Percentiles rank a stretch among this genome's conserved stretches.
phyloP scores from a whole-genome alignment of 345 rosid species.

The Eucalyptus polyanthemos region DNA sequence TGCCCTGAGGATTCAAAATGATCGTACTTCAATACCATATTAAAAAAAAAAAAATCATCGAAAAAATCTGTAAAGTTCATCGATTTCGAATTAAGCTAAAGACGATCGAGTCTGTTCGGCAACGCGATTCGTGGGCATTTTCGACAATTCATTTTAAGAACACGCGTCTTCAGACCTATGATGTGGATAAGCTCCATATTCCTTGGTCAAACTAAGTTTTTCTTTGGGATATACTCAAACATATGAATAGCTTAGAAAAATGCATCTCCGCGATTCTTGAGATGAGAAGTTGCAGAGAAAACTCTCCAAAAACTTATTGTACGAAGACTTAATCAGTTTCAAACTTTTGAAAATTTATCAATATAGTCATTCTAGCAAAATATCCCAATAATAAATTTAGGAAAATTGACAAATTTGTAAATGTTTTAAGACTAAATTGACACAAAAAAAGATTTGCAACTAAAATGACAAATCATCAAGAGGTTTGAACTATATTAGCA shows the following conservation, averaged over 20 bases:
- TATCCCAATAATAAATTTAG: not conserved
- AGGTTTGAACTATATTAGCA: too few relatives aligned
- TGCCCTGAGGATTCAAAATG: constrained; percentile 27
- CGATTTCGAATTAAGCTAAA: not conserved
- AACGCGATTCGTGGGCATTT: not conserved
- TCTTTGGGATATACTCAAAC: not conserved
- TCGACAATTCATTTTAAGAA: not conserved
- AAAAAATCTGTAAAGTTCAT: not conserved
- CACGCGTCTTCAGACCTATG: not conserved
- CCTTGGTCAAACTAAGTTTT: not conserved
- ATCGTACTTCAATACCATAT: not conserved
- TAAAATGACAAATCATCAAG: not conserved
- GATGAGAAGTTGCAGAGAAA: not conserved
- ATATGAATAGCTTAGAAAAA: not conserved
- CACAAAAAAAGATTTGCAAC: not conserved
- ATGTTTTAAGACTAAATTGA: not conserved
- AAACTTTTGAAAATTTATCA: too few relatives aligned
- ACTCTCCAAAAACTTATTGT: too few relatives aligned
- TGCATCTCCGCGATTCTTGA: not conserved
- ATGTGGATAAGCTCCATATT: not conserved
- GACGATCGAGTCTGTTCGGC: not conserved
- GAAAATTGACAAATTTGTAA: not conserved
- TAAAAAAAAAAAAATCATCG: too few relatives aligned
- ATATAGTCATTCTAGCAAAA: not conserved
- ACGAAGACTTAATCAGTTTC: too few relatives aligned